phyloP scores from a whole-genome alignment of 306 rosid genomes.

The Ochetophila trinervis region DNA sequence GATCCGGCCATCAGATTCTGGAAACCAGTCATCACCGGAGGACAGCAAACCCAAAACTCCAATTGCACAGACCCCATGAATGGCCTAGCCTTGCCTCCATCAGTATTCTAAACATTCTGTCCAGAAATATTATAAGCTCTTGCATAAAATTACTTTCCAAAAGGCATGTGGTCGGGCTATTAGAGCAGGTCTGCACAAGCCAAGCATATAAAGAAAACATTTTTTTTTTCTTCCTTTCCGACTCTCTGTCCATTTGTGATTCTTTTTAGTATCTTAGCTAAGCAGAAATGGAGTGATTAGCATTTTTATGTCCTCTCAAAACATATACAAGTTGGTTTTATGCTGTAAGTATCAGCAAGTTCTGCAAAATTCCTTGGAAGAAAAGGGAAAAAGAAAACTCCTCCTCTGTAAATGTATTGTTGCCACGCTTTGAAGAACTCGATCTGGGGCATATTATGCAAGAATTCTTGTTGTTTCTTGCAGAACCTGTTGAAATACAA shows the following conservation, averaged over 20 bases:
- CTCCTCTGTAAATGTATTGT: too few species aligned
- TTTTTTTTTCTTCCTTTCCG: conserved; percentile 10
- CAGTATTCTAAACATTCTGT: too few species aligned
- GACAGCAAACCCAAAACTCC: conserved; percentile 39
- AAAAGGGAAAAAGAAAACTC: too few species aligned
- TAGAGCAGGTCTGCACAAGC: conserved; percentile 1
- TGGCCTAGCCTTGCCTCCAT: background rate
- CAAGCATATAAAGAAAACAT: conserved; percentile 1
- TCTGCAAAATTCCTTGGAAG: too few species aligned
- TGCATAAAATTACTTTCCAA: background rate
- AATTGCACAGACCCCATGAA: conserved; percentile 29
- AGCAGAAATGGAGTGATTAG: background rate
- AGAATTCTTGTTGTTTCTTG: too few species aligned
- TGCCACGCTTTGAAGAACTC: too few species aligned
- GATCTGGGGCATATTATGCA: too few species aligned
- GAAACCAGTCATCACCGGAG: conserved; percentile 41
- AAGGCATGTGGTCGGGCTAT: conserved; percentile 2
- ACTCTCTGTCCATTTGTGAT: conserved; percentile 14
- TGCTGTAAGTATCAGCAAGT: too few species aligned
- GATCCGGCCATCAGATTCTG: conserved; percentile 42
- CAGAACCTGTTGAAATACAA: too few species aligned
- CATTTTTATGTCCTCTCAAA: background rate
- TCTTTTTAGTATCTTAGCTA: conserved; percentile 13
- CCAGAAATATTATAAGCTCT: background rate
- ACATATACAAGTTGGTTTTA: too few species aligned